Base-by-base conservation (phyloP, 306 rosid genomes). In the Castanea crenata region DNA sequence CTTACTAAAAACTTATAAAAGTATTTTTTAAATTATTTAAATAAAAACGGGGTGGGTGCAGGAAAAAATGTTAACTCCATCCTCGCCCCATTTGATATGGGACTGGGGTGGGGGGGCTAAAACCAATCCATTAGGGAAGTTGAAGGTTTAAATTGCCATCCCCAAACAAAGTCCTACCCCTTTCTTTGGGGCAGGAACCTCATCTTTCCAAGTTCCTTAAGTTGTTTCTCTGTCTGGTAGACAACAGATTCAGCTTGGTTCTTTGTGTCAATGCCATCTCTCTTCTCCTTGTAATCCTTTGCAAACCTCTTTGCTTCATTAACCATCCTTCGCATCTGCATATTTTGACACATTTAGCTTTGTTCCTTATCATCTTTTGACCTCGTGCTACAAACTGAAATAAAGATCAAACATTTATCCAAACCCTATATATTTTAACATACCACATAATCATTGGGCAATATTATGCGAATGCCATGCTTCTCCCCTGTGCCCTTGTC, bases 401-500 rank as follows among this genome's bases (percentile, higher is more conserved):
- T 3, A 77, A 34, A 38, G 12, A 51, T 27, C 27, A 81, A 49
- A 49, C 16, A 49, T 49, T 49, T 49, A 25, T 23, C n/a, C n/a
- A 64, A 35, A 64, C 74, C 2, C 35, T 38, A 7, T 8, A 41
- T 15, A 16, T 13, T 46, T 35, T 5, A 70, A 27, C 55, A 46
- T 86, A 94, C 97, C 98, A 0, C 8, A 7, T 94, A 97, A 29
- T 87, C 94, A 51, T 74, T 62, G 44, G 97, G 98, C 76, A 94
- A 87, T 25, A 97, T 94, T 64, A 91, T 94, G 75, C 97, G 91
- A 71, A 94, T 92, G 82, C 89, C 97, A 59, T 89, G 98, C 74
- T 92, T 90, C 84, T 94, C 91, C 61, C 98, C 97, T 0, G 98
- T 90, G 63, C 98, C 98, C 88, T 94, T 94, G 76, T 94, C 97